A percentile compares a stretch with the other conserved stretches of the same genome.
phyloP scores from a whole-genome alignment of 2,329 filamentous ascomycete species.

The Mycocentrospora acerina region DNA sequence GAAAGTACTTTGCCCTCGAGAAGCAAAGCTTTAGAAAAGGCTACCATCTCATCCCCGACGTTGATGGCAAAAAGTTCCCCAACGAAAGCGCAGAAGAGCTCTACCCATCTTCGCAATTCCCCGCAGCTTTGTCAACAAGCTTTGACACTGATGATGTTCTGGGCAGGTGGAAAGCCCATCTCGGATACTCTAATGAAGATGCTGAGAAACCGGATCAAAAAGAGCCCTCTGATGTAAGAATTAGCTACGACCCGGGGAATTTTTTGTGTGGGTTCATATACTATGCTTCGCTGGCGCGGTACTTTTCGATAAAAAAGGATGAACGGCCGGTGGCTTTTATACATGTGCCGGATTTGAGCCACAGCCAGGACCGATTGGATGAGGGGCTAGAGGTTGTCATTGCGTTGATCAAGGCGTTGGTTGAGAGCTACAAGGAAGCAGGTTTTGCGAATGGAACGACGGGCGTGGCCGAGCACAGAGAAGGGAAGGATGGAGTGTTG shows the following conservation, averaged over 20 bases:
- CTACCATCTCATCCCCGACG: constrained; percentile 36
- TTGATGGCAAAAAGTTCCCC: constrained; percentile 31
- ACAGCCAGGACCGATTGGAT: constrained; percentile 24
- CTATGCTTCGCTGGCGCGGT: constrained; percentile 37
- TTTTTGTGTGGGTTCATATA: constrained; percentile 43
- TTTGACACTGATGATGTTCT: constrained; percentile 38
- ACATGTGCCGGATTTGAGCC: constrained; percentile 39
- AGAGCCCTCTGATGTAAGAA: constrained; percentile 24
- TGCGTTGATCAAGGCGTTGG: constrained; percentile 38
- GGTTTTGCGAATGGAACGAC: constrained; percentile 17
- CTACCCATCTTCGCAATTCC: constrained; percentile 12
- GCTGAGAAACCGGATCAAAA: not conserved
- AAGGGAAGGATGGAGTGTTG: not conserved
- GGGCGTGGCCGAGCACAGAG: not conserved
- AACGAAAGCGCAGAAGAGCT: constrained; percentile 15
- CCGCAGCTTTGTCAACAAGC: constrained; percentile 23
- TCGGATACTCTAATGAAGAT: constrained; percentile 9
- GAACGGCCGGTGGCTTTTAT: constrained; percentile 37
- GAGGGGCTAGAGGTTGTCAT: constrained; percentile 32
- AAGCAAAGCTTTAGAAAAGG: constrained; percentile 29
- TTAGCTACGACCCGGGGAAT: constrained; percentile 36
- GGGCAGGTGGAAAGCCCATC: constrained; percentile 25
- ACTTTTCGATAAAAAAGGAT: constrained; percentile 17
- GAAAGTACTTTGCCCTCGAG: constrained; percentile 40
- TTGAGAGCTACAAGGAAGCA: constrained; percentile 27